phyloP scores from a whole-genome alignment of 2,329 filamentous ascomycete genomes.

The Cladosporium halotolerans region DNA sequence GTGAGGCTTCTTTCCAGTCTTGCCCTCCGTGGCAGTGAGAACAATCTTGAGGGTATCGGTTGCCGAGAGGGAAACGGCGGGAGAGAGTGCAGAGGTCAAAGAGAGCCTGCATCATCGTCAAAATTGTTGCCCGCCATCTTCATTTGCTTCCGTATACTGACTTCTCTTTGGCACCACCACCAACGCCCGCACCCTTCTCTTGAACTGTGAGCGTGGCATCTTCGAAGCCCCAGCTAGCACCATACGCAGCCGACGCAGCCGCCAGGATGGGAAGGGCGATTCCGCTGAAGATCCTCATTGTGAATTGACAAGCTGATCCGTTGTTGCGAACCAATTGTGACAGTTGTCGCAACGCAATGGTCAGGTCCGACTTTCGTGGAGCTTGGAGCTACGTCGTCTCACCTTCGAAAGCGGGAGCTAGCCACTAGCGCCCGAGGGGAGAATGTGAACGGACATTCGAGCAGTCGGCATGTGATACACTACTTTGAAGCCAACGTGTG shows the following conservation, averaged over 20 bases:
- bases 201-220: slow-evolving; percentile 63
- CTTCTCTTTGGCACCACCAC: slow-evolving; percentile 55
- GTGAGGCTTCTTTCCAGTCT: slow-evolving; percentile 76
- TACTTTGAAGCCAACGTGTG: background rate
- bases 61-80: slow-evolving; percentile 56
- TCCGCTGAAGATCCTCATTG: slow-evolving; percentile 24
- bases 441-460: slow-evolving; percentile 4
- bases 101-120: slow-evolving; percentile 32
- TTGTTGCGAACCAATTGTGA: background rate
- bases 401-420: slow-evolving; percentile 4
- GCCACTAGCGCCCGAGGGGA: slow-evolving; percentile 1
- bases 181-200: slow-evolving; percentile 51
- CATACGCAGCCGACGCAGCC: slow-evolving; percentile 31
- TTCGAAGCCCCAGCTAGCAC: slow-evolving; percentile 64
- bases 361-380: background rate
- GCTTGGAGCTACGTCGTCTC: slow-evolving; percentile 12
- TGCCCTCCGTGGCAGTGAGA: slow-evolving; percentile 73
- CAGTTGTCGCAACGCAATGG: slow-evolving; percentile 2
- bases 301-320: slow-evolving; percentile 2
- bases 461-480: slow-evolving; percentile 3
- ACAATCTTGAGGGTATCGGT: slow-evolving; percentile 73
- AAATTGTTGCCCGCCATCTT: background rate
- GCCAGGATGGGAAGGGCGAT: slow-evolving; percentile 18
- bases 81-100: slow-evolving; percentile 49
- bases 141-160: slow-evolving; percentile 11